Base-by-base conservation (phyloP, 2,329 filamentous ascomycete genomes). In the Xylaria sp. region DNA sequence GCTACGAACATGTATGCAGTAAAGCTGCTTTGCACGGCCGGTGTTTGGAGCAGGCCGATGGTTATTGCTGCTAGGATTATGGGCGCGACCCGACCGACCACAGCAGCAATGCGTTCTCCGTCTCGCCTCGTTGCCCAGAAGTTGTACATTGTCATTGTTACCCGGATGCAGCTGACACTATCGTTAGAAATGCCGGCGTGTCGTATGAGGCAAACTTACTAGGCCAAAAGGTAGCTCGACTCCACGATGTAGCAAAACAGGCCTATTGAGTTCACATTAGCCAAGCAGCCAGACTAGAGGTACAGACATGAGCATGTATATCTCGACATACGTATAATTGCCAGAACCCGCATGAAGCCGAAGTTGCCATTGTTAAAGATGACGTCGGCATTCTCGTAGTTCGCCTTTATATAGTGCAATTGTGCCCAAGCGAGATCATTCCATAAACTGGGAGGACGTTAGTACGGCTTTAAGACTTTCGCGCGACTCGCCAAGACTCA, bases 311-410 rank as follows among this genome's bases (percentile, higher is more conserved):
- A 1, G n/a, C 3, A 8, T 40, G 15, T 13, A 17, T 40, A 23
- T 53, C 9, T 31, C 25, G 17, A 64, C 68, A 29, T 63, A 69
- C 68, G 61, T 25, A 70, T 66, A 19, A 65, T 62, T 10, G 68
- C 63, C 9, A 70, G 43, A 4, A 62, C 59, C 15, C 55, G 53
- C 66, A 68, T 67, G 31, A 70, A 68, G 3, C 68, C 68, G 19
- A 69, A 69, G 37, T 69, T 70, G 10, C 67, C 68, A 62, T 68
- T 69, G 8, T 69, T 66, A 55, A 69, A 70, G 2, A 66, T 58
- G 17, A 70, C 67, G n/a, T 70, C 68, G 31, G 68, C 67, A 55
- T 68, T 68, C 5, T 63, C 23, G 51, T 60, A 68, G 40, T 68
- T 64, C 35, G 66, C 66, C 43, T 69, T 67, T 46, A 68, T 70